Evolutionary conservation across 306 rosid genomes (phyloP).

Genomic region (Vigna hirtella): DNA sequence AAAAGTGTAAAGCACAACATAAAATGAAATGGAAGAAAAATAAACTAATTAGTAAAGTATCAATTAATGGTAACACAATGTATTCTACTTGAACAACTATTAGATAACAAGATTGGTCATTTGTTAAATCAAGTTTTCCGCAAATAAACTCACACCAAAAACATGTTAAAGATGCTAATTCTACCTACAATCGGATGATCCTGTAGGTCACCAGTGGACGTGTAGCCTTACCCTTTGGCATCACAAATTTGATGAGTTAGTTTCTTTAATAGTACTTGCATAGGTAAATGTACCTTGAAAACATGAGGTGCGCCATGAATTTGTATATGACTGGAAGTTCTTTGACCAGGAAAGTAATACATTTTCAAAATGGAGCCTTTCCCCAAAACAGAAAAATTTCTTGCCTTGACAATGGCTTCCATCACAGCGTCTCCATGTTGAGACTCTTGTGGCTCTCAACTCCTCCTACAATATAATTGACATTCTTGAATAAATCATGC

Average conservation of each 20-base stretch:
- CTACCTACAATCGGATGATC: conserved; percentile 54
- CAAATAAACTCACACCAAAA: conserved; percentile 38
- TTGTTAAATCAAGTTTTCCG: conserved; percentile 25
- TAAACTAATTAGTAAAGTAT: conserved; percentile 7
- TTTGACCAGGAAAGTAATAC: conserved; percentile 91
- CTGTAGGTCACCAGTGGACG: conserved; percentile 48
- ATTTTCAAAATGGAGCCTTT: conserved; percentile 85
- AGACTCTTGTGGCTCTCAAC: conserved; percentile 76
- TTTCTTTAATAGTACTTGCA: conserved; percentile 28
- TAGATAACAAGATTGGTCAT: conserved; percentile 13
- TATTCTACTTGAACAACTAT: background rate
- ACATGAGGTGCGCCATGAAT: conserved; percentile 82
- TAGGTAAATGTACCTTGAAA: conserved; percentile 63
- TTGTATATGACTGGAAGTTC: conserved; percentile 79
- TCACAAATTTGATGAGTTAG: conserved; percentile 47
- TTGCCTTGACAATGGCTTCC: conserved; percentile 78
- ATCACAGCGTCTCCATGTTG: conserved; percentile 86
- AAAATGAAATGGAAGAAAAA: conserved; percentile 15
- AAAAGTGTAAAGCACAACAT: background rate
- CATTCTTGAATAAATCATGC: conserved; percentile 37
- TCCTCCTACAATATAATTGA: conserved; percentile 65
- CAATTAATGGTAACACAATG: background rate
- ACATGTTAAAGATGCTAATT: conserved; percentile 46
- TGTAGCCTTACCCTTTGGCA: conserved; percentile 56
- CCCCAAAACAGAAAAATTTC: conserved; percentile 79